Evolutionary conservation across 208 protist genomes (phyloP).

Genomic region (Chromosphaera perkinsii): DNA sequence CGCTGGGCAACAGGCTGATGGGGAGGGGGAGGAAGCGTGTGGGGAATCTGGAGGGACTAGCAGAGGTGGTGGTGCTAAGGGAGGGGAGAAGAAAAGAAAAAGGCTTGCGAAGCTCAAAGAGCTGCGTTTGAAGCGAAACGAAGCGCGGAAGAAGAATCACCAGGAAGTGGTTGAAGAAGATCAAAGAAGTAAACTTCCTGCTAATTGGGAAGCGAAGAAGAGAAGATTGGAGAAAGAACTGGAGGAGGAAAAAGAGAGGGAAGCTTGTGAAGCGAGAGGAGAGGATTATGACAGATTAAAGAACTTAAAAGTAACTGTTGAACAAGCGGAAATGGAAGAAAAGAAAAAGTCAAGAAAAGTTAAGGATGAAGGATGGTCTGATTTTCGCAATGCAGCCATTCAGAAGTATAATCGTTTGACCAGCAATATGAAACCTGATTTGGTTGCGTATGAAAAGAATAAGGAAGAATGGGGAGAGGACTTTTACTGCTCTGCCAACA

Average conservation of each 20-base stretch:
- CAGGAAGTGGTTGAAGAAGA: conserved; percentile 38
- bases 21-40: no score
- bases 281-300: background rate
- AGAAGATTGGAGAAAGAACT: conserved; percentile 19
- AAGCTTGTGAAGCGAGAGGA: background rate
- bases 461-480: conserved; percentile 24
- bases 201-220: conserved; percentile 36
- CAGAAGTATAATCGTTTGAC: conserved; percentile 1
- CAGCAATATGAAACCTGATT: background rate
- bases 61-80: no score
- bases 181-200: conserved; percentile 24
- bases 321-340: background rate
- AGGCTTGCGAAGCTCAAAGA: no score
- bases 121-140: conserved; percentile 8
- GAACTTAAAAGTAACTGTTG: background rate
- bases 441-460: conserved; percentile 19
- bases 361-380: background rate
- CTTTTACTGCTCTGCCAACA: conserved; percentile 9
- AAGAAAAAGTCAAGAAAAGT: background rate
- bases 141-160: conserved; percentile 17
- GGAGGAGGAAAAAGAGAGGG: conserved; percentile 4
- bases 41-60: no score
- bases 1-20: no score
- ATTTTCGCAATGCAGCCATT: conserved; percentile 2
- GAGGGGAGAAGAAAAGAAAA: no score